A percentile compares a stretch with the other conserved stretches of the same genome.
These are phyloP conservation scores for Andrographis paniculata DNA, from an alignment of 305 asterid genomes.

Conservation along the genomic window DNA sequence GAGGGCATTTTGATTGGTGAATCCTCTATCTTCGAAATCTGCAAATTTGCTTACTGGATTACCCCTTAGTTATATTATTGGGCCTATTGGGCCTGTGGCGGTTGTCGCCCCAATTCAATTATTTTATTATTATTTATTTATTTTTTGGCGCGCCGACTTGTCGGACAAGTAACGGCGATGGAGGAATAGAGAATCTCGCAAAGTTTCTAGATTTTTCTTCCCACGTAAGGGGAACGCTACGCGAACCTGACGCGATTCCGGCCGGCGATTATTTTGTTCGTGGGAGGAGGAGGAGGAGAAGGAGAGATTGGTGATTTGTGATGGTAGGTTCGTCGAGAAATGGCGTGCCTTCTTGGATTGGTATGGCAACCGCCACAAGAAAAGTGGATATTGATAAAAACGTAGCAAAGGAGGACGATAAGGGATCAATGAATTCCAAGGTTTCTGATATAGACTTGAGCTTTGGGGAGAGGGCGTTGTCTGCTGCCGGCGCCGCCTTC, in stretches of 20 bases:
- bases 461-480: slow-evolving; percentile 55
- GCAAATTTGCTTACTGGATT: background rate
- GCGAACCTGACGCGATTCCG: no score
- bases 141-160: background rate
- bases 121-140: background rate
- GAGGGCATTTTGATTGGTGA: slow-evolving; percentile 35
- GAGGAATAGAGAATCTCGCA: no score
- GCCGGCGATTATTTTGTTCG: no score
- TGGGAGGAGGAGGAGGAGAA: background rate
- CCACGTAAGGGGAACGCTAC: no score
- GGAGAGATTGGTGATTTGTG: background rate
- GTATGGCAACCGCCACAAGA: slow-evolving; percentile 37
- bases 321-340: slow-evolving; percentile 47
- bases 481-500: slow-evolving; percentile 83
- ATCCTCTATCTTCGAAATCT: slow-evolving; percentile 34
- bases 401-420: slow-evolving; percentile 20
- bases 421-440: slow-evolving; percentile 16
- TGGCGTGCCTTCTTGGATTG: slow-evolving; percentile 53
- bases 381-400: slow-evolving; percentile 37
- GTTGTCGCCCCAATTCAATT: background rate
- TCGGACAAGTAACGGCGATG: no score
- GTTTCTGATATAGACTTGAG: slow-evolving; percentile 41
- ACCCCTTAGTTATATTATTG: no score
- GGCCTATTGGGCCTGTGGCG: background rate
- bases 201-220: background rate